phyloP scores from a whole-genome alignment of 106 monocot genomes.

The Dendrobium nobile region DNA sequence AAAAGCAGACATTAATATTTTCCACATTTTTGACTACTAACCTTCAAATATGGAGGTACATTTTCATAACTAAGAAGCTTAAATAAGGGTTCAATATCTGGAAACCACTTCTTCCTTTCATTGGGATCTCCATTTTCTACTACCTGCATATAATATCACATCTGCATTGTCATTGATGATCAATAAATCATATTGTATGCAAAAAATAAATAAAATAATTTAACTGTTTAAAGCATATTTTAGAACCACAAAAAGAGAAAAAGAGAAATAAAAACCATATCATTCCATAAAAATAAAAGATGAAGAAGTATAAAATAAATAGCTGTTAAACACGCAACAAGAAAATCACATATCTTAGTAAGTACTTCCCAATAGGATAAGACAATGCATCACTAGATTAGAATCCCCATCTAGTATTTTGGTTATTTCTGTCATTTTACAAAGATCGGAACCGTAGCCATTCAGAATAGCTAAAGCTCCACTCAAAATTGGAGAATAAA shows the following conservation, averaged over 20 bases:
- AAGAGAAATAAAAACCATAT: background rate
- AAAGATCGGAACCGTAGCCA: background rate
- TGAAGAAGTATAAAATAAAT: background rate
- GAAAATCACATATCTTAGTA: background rate
- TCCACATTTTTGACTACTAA: conserved; percentile 9
- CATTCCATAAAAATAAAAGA: background rate
- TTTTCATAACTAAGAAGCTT: conserved; percentile 96
- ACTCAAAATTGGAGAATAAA: background rate
- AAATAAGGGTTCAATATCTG: conserved; percentile 89
- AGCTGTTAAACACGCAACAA: background rate
- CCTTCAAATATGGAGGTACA: conserved; percentile 94
- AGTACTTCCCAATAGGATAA: background rate
- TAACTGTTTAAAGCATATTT: background rate
- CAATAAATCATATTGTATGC: background rate
- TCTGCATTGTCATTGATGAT: background rate
- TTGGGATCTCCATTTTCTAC: conserved; percentile 92
- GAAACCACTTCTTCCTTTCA: conserved; percentile 91
- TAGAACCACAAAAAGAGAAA: background rate
- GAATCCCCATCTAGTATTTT: background rate
- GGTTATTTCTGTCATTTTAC: background rate
- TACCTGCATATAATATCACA: conserved; percentile 37
- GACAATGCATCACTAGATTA: background rate
- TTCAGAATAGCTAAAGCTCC: background rate
- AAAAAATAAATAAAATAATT: background rate
- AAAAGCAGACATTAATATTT: background rate